phyloP scores from a whole-genome alignment of 495 filamentous ascomycete species.

The Penicillium macrosclerotiorum region DNA sequence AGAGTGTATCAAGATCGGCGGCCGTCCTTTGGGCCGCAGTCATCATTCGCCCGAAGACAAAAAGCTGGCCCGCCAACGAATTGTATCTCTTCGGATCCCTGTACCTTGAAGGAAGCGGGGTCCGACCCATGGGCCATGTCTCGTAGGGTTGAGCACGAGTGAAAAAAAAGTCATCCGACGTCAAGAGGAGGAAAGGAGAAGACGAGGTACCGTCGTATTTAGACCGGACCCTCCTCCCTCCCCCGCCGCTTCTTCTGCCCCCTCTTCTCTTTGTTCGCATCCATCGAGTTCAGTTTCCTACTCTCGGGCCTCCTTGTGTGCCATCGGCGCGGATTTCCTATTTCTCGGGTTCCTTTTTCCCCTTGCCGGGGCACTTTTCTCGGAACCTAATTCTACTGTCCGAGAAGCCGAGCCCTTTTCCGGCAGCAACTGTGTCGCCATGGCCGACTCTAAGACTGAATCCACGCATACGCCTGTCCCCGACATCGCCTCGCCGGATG shows the following conservation, averaged over 20 bases:
- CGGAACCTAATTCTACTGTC: background rate
- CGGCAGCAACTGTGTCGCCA: background rate
- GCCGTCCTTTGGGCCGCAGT: background rate
- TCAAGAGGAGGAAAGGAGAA: background rate
- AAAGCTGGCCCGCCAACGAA: background rate
- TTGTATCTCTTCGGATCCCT: background rate
- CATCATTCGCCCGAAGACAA: background rate
- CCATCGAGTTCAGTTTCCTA: too few relatives aligned
- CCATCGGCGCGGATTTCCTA: background rate
- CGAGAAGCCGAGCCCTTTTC: too few relatives aligned
- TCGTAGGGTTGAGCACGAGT: too few relatives aligned
- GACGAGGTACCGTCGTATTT: too few relatives aligned
- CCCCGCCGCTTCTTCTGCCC: too few relatives aligned
- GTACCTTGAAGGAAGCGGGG: conserved; percentile 1
- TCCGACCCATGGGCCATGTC: background rate
- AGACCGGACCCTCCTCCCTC: too few relatives aligned
- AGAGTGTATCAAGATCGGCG: conserved; percentile 7
- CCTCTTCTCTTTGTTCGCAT: too few relatives aligned
- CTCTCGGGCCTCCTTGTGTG: too few relatives aligned
- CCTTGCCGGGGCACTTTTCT: too few relatives aligned
- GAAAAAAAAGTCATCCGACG: background rate
- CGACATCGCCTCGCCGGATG: conserved; percentile 15
- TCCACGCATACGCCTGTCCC: background rate
- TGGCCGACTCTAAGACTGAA: conserved; percentile 10
- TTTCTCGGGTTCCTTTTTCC: too few relatives aligned